Evolutionary conservation across 2,329 filamentous ascomycete genomes (phyloP), one percentile per base, ranked within the genome.

Genomic region (Delphinella strobiligena): DNA sequence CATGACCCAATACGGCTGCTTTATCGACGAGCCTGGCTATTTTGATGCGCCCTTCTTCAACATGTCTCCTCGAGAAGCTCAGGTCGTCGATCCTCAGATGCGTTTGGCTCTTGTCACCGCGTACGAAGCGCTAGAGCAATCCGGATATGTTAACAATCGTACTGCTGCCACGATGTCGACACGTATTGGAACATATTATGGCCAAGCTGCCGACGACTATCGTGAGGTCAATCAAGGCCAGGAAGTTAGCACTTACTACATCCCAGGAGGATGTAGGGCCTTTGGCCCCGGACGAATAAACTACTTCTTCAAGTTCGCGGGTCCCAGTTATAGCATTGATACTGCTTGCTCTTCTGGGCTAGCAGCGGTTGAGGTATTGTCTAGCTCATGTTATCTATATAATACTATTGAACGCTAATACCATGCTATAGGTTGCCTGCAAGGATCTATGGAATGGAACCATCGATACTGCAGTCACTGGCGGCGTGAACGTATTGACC

Each of bases 31-130:
- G 45, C 82, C 82, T 0, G 81, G 81, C 40, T 67, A 81, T 35
- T 89, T 89, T 52, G 83, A 89, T 51, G 78, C 81, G n/a, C 70
- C 78, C 1, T 88, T 89, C 62, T 89, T 89, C 72, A 86, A 86
- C 60, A 87, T 89, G 78, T 87, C 82, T 27, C 82, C 82, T 5
- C 75, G 81, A 49, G 82, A 89, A 60, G 84, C 84, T 19, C 74
- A 76, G 37, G 81, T 87, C 54, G 86, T 81, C 1, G 83, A 89
- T 55, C 84, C 84, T 0, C 84, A 85, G 72, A 82, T 86, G 55
- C 73, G 84, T 50, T 68, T 88, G 48, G 80, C 81, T 3, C 63
- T 91, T 15, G 74, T 79, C 7, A 86, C 82, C 2, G 82, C 82
- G 0, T 89, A 86, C 50, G 83, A 89, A 54, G 83, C 84, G 1